Percentiles rank a stretch among this genome's conserved stretches.
These are phyloP conservation scores for Lentinula aciculospora DNA, from an alignment of 768 basidiomycete genomes.

Conservation along the genomic window DNA sequence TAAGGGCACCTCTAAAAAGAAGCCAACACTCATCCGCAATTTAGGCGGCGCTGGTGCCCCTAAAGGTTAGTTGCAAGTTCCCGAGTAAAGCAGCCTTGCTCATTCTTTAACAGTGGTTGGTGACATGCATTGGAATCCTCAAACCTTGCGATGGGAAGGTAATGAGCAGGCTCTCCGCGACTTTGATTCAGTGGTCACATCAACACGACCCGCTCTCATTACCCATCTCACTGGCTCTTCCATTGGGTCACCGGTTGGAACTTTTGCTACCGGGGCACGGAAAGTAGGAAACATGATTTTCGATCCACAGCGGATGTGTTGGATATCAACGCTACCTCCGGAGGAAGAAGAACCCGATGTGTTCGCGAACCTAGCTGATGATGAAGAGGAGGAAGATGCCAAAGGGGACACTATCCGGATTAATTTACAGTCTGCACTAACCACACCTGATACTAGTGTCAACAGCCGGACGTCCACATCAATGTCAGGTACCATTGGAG, in stretches of 20 bases:
- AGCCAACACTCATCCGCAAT: constrained; percentile 87
- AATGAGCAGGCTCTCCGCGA: constrained; percentile 90
- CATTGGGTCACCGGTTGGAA: constrained; percentile 70
- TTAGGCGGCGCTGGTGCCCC: constrained; percentile 59
- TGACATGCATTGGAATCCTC: constrained; percentile 97
- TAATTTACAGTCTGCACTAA: constrained; percentile 30
- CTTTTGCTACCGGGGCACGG: constrained; percentile 72
- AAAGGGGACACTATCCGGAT: constrained; percentile 81
- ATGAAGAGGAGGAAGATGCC: constrained; percentile 73
- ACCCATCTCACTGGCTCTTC: constrained; percentile 90
- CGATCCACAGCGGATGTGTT: constrained; percentile 91
- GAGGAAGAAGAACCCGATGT: constrained; percentile 95
- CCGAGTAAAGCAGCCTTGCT: constrained; percentile 10
- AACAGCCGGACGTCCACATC: constrained; percentile 16
- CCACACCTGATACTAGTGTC: constrained; percentile 21
- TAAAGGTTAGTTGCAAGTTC: constrained; percentile 52
- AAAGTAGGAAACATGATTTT: constrained; percentile 99
- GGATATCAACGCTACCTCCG: constrained; percentile 80
- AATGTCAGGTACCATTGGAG: constrained; percentile 21
- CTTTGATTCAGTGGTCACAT: constrained; percentile 82
- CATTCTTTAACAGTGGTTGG: constrained; percentile 62
- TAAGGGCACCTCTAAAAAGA: constrained; percentile 47
- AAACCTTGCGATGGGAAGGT: constrained; percentile 90
- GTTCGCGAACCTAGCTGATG: constrained; percentile 90
- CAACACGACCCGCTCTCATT: constrained; percentile 91